Conservation (phyloP, 2,329 filamentous ascomycete species). For the Phialemoniopsis sp. region DNA sequence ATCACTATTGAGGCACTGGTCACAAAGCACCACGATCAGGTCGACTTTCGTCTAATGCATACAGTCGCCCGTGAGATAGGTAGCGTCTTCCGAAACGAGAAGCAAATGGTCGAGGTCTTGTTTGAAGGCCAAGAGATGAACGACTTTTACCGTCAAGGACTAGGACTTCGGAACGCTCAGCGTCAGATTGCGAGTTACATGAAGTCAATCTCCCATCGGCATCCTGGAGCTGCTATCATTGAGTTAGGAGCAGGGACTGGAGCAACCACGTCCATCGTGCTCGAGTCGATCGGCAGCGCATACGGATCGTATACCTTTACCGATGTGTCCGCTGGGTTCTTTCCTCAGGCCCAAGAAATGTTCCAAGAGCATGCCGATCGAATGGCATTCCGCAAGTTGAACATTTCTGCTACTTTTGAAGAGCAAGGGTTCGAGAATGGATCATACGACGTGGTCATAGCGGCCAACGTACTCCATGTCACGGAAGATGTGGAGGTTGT, state of each 20-base stretch:
- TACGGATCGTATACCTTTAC: conserved; percentile 1
- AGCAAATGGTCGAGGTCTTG: conserved; percentile 3
- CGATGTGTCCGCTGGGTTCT: conserved; percentile 4
- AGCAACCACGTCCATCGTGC: background rate
- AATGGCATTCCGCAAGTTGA: conserved; percentile 1
- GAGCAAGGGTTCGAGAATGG: conserved; percentile 20
- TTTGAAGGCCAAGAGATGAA: conserved; percentile 2
- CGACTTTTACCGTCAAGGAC: conserved; percentile 1
- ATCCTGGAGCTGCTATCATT: background rate
- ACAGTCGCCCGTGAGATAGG: background rate
- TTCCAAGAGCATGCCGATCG: conserved; percentile 16
- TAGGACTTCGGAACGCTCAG: conserved; percentile 2
- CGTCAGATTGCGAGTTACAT: conserved; percentile 1
- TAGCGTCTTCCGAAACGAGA: conserved; percentile 1
- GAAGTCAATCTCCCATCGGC: background rate
- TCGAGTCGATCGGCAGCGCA: background rate
- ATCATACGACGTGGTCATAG: conserved; percentile 22
- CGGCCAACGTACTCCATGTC: conserved; percentile 24
- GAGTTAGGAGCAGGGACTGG: background rate
- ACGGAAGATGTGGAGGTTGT: conserved; percentile 19
- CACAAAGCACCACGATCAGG: background rate
- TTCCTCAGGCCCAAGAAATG: conserved; percentile 12
- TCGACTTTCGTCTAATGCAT: conserved; percentile 3
- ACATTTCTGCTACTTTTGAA: conserved; percentile 18
- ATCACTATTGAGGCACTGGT: background rate